Percentiles rank a stretch among this genome's conserved stretches.
Evolutionary conservation across 257 asterid genomes (phyloP).

Genomic region (Ilex aquifolium): DNA sequence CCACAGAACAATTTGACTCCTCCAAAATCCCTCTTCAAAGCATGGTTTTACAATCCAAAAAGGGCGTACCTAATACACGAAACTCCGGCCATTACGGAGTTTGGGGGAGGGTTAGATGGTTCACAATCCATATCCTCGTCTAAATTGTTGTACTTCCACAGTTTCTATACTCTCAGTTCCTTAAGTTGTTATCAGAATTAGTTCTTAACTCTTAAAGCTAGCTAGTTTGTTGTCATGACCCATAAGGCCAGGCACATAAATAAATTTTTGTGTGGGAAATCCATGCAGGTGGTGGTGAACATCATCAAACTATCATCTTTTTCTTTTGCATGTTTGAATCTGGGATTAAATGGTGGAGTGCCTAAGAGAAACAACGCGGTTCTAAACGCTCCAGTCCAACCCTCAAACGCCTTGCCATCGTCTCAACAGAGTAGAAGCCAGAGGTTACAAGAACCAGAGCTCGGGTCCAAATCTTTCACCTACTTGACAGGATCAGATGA

Average conservation of each 20-base stretch:
- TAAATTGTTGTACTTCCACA: not conserved
- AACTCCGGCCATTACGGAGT: no score
- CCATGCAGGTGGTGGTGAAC: conserved; percentile 25
- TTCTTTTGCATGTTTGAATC: conserved; percentile 22
- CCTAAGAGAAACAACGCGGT: conserved; percentile 7
- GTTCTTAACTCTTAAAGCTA: no score
- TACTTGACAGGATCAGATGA: conserved; percentile 17
- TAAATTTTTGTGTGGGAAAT: conserved; percentile 27
- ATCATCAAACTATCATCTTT: conserved; percentile 30
- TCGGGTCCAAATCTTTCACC: not conserved
- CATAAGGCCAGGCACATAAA: conserved; percentile 6
- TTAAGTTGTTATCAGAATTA: no score
- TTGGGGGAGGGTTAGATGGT: no score
- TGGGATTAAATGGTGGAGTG: not conserved
- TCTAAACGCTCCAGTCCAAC: not conserved
- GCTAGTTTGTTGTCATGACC: conserved; percentile 5
- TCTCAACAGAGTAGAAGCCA: not conserved
- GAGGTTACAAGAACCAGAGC: conserved; percentile 15
- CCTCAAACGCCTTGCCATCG: not conserved
- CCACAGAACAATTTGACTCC: conserved; percentile 9
- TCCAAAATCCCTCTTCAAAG: no score
- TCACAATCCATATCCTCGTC: no score
- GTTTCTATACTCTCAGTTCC: not conserved
- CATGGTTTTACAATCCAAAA: no score
- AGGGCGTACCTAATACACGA: no score